Percentiles rank a stretch among this genome's conserved stretches.
These are phyloP conservation scores for Rickenella mellea DNA, from an alignment of 768 basidiomycete genomes.

Conservation along the genomic window DNA sequence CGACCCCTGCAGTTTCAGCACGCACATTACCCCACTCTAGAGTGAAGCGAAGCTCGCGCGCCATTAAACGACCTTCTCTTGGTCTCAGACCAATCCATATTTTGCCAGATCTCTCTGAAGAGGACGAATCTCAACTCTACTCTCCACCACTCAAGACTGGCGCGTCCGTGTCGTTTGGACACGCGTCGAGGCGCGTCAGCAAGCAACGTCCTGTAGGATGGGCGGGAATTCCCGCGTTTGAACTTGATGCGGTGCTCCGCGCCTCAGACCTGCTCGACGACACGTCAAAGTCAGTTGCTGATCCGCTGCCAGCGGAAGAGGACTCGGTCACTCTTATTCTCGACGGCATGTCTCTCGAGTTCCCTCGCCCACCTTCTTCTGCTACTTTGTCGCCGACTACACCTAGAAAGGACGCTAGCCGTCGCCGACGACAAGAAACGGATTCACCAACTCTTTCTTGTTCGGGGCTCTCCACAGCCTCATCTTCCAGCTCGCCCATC, in stretches of 20 bases:
- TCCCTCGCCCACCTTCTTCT: not conserved
- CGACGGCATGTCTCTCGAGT: slow-evolving; percentile 1
- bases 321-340: not conserved
- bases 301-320: not conserved
- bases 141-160: not conserved
- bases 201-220: not conserved
- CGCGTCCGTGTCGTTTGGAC: not conserved
- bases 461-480: not conserved
- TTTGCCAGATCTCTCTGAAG: not conserved
- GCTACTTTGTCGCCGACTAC: no score
- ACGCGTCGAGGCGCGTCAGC: not conserved
- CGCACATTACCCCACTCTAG: no score
- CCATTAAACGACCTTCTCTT: no score
- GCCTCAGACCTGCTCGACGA: not conserved
- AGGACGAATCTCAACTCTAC: not conserved
- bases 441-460: no score
- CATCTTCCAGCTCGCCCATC: not conserved
- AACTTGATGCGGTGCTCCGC: no score
- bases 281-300: not conserved
- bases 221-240: not conserved
- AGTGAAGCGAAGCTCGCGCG: no score
- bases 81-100: not conserved
- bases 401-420: no score
- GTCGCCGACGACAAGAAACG: no score
- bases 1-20: no score